Evolutionary conservation across 2,329 filamentous ascomycete genomes (phyloP).

Genomic region (Lachnellula occidentalis): DNA sequence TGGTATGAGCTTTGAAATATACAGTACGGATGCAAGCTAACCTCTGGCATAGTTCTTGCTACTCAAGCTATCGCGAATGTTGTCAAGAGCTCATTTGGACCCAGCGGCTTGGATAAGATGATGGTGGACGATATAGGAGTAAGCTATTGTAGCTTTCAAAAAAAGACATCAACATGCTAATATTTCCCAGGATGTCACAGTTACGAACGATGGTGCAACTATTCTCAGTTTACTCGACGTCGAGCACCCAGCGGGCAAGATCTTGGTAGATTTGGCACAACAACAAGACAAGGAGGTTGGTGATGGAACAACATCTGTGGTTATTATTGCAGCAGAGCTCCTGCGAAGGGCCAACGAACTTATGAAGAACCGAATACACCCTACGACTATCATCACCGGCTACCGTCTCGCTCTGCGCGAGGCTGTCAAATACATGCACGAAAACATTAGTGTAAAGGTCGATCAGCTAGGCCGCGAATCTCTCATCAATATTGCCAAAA

Average conservation of each 20-base stretch:
- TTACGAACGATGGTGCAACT: slow-evolving; percentile 97
- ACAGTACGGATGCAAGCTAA: slow-evolving; percentile 12
- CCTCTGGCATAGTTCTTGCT: slow-evolving; percentile 62
- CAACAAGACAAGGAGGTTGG: slow-evolving; percentile 99
- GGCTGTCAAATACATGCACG: slow-evolving; percentile 97
- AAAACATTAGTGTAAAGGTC: slow-evolving; percentile 95
- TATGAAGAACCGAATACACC: slow-evolving; percentile 99
- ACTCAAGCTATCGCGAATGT: slow-evolving; percentile 98
- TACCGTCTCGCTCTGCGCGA: slow-evolving; percentile 93
- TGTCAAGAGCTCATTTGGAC: slow-evolving; percentile 97
- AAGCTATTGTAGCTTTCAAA: slow-evolving; percentile 33
- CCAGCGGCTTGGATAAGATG: slow-evolving; percentile 98
- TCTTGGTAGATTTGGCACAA: slow-evolving; percentile 92
- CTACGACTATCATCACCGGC: slow-evolving; percentile 97
- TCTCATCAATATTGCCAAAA: slow-evolving; percentile 92
- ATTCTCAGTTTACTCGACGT: slow-evolving; percentile 94
- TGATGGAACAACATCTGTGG: slow-evolving; percentile 96
- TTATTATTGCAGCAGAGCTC: slow-evolving; percentile 94
- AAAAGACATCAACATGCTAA: slow-evolving; percentile 17
- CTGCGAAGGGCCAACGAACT: slow-evolving; percentile 91
- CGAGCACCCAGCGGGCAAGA: slow-evolving; percentile 97
- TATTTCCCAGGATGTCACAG: slow-evolving; percentile 74
- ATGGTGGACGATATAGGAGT: slow-evolving; percentile 99
- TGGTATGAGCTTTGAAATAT: slow-evolving; percentile 46
- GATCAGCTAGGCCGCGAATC: slow-evolving; percentile 86